Conservation (phyloP, 2,329 filamentous ascomycete genomes). For the Plectosphaerella plurivora region DNA sequence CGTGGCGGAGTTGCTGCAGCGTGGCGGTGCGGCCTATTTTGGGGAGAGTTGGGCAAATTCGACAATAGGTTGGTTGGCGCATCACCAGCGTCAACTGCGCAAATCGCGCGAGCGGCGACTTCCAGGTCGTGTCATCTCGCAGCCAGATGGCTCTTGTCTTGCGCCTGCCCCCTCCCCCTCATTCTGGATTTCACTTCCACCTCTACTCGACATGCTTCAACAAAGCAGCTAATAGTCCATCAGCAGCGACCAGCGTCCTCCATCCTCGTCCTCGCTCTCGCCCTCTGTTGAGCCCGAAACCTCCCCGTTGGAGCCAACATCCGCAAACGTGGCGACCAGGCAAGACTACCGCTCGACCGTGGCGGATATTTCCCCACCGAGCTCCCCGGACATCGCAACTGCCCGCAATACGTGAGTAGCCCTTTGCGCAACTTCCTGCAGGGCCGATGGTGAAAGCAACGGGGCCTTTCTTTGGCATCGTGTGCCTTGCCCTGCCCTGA, state of each 20-base stretch:
- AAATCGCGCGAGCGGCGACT: not conserved
- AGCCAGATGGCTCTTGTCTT: not conserved
- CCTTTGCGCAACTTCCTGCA: too few relatives aligned
- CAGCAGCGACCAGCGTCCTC: not conserved
- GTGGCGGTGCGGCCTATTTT: not conserved
- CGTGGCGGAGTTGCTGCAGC: not conserved
- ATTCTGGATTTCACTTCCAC: too few relatives aligned
- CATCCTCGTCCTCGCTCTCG: constrained; percentile 5
- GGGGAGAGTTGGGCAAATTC: too few relatives aligned
- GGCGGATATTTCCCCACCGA: constrained; percentile 49
- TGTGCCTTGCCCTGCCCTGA: not conserved
- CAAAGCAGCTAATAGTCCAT: too few relatives aligned
- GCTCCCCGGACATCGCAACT: constrained; percentile 45
- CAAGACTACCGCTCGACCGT: constrained; percentile 8
- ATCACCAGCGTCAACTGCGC: not conserved
- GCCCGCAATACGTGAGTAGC: constrained; percentile 35
- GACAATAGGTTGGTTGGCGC: not conserved
- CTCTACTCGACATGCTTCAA: too few relatives aligned
- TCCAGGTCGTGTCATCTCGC: not conserved
- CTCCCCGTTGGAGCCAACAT: constrained; percentile 7
- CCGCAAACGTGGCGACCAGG: constrained; percentile 13
- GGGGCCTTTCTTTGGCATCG: not conserved
- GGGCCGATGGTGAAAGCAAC: too few relatives aligned
- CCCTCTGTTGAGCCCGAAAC: constrained; percentile 4
- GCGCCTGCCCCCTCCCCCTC: not conserved